These are phyloP conservation scores for Chenopodium album DNA, from an alignment of 148 eudicot species.

Conservation along the genomic window DNA sequence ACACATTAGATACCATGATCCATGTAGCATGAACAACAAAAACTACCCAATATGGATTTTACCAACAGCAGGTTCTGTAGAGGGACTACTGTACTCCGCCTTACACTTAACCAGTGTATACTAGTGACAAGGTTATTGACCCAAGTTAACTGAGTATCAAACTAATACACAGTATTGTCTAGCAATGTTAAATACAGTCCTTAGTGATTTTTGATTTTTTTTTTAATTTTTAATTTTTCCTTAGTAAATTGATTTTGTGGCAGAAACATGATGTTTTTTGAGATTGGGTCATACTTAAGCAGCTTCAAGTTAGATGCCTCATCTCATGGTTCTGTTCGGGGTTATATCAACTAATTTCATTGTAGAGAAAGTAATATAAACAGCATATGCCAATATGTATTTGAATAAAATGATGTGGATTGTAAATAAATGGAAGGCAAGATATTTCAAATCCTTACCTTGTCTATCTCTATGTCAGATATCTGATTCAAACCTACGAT, in stretches of 20 bases:
- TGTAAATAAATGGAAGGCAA: slow-evolving; percentile 3
- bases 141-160: not conserved
- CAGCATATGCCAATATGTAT: slow-evolving; percentile 3
- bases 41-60: not conserved
- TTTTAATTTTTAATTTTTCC: too few relatives aligned
- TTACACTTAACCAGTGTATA: not conserved
- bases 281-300: not conserved
- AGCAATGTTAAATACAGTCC: not conserved
- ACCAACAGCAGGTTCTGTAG: not conserved
- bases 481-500: slow-evolving; percentile 94
- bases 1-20: not conserved
- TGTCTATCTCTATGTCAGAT: slow-evolving; percentile 94
- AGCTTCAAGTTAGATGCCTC: slow-evolving; percentile 3
- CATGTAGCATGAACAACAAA: not conserved
- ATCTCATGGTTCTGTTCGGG: not conserved
- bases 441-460: slow-evolving; percentile 41
- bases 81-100: not conserved
- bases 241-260: not conserved
- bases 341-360: not conserved
- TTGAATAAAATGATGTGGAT: not conserved
- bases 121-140: not conserved
- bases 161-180: not conserved
- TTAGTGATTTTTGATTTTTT: not conserved
- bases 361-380: not conserved
- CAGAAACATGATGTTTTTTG: not conserved